phyloP scores from a whole-genome alignment of 768 basidiomycete species.

The Kwoniella europaea region DNA sequence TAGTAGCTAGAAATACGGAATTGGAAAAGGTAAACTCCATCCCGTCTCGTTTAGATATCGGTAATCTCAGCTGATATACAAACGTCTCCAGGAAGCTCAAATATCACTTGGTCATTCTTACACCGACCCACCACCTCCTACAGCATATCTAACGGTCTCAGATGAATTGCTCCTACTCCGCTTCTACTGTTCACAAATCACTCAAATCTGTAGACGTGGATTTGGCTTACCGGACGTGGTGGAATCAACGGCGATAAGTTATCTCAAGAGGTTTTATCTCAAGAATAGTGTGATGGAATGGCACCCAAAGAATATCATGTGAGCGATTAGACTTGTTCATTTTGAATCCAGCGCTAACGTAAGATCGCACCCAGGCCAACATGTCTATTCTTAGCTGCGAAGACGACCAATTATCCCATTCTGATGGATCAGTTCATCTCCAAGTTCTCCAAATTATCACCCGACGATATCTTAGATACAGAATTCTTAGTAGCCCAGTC shows the following conservation, averaged over 20 bases:
- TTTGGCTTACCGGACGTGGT: conserved; percentile 91
- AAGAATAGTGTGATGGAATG: conserved; percentile 99
- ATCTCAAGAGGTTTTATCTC: conserved; percentile 94
- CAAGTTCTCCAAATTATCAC: conserved; percentile 78
- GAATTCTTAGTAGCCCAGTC: conserved; percentile 97
- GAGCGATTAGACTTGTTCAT: conserved; percentile 40
- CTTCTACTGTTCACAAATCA: conserved; percentile 84
- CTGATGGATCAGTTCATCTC: conserved; percentile 81
- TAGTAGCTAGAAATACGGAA: conserved; percentile 78
- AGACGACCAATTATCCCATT: conserved; percentile 94
- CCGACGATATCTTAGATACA: conserved; percentile 85
- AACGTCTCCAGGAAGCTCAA: conserved; percentile 27
- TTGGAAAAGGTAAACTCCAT: conserved; percentile 70
- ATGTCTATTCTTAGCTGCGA: conserved; percentile 89
- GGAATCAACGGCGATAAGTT: conserved; percentile 86
- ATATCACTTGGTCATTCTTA: conserved; percentile 45
- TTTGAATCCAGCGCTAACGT: neutral
- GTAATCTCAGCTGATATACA: conserved; percentile 15
- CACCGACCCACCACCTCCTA: conserved; percentile 63
- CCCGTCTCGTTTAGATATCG: neutral
- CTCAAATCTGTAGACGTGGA: conserved; percentile 73
- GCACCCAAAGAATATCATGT: conserved; percentile 99
- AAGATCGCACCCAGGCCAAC: conserved; percentile 73
- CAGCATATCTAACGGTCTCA: conserved; percentile 74
- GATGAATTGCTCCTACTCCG: conserved; percentile 90